Base-by-base conservation (phyloP, 257 asterid genomes). In the Nicotiana noctiflora region DNA sequence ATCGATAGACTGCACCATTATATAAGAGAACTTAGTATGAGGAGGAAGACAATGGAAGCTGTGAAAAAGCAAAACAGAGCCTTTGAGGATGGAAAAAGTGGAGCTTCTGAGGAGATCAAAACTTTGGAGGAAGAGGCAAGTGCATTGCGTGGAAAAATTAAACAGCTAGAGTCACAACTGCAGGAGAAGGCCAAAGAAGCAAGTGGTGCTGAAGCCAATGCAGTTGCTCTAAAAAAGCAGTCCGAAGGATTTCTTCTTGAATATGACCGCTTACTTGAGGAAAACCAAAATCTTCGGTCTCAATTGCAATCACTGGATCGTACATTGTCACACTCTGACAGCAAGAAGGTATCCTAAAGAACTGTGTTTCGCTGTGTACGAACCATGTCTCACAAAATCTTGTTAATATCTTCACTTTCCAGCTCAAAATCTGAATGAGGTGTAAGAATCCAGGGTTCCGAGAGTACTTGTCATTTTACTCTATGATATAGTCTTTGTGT, bases 191-290 rank as follows among this genome's bases (percentile, higher is more conserved):
- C 80, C 31, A 90, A 92, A 86, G 95, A 88, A 82, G 90, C 85
- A 40, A 68, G 84, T 82, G 76, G 85, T 84, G 89, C 98, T 32
- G 96, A 94, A 87, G 93, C 90, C 56, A 91, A 90, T 85, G 89
- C 95, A 49, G 18, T 81, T 81, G 98, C 98, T 51, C 70, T 94
- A 72, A 90, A 89, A 79, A 94, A 94, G 82, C 98, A 94, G 83
- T 90, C 98, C 4, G 98, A 94, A 79, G 98, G 96, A 5, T 92
- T 94, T 80, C 96, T 93, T 75, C 90, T 91, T 25, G 98, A 94
- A 84, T 93, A 93, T 56, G 98, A 92, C 82, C 92, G 98, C 13
- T 86, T 94, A 86, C 94, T 89, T 2, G 98, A 90, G 82, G 98
- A 94, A 86, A 94, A 94, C 85, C 94, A 90, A 85, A 88, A 85